Base-by-base conservation (phyloP, 2,329 filamentous ascomycete genomes). In the Lachnellula occidentalis region DNA sequence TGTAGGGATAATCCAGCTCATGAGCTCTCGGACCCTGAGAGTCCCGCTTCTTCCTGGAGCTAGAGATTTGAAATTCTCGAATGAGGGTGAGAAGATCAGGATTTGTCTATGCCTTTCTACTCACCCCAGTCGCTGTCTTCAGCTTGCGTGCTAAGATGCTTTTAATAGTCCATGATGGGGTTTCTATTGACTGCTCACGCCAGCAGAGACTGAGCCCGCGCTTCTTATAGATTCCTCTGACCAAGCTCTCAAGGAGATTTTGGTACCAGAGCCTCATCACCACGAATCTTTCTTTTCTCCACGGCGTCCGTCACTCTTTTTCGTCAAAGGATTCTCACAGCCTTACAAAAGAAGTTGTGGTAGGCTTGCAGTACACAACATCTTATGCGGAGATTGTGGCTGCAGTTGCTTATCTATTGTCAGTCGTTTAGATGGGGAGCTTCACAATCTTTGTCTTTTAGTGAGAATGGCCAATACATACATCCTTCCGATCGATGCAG, bases 401-500 rank as follows among this genome's bases (percentile, higher is more conserved):
- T 19, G 17, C 19, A 24, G 17, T 43, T 7, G 15, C 17, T 43
- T 21, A 15, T 22, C 14, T 19, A 5, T 31, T 31, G 1, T 15
- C 22, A 24, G 9, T 11, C 14, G 12, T 15, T 17, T 31, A 12
- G 5, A 46, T 46, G 24, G 4, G n/a, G 21, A 8, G 4, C 14
- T 17, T 46, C 21, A 17, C 22, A 27, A 2, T 15, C 5, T 31
- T 46, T 12, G 6, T 7, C 27, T 21, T 50, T 17, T 15, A 21
- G 17, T 45, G 43, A 34, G 21, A 24, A 54, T 47, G 48, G 34
- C 42, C 45, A 55, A 57, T 50, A 46, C 48, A 27, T 47, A 57
- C 43, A 60, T 60, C 34, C 56, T 50, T 24, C 55, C 56, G 24
- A 54, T 65, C 9, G 43, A 56, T 24, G 62, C 61, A 22, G 57